A percentile compares a stretch with the other conserved stretches of the same genome.
phyloP scores from a whole-genome alignment of 345 rosid genomes.

The Xanthoceras sorbifolium region DNA sequence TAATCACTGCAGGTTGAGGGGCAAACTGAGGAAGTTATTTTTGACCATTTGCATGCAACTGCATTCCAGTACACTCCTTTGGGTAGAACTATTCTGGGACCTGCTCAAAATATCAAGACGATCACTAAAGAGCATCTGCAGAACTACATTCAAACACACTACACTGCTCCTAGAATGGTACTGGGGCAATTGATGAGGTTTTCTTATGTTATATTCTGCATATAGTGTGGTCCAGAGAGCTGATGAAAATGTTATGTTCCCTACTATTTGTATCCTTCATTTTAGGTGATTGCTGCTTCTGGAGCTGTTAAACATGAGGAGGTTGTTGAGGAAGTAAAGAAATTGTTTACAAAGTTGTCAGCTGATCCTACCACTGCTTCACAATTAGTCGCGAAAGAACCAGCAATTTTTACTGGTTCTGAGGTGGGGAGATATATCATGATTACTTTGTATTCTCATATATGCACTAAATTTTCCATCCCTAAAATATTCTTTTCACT shows the following conservation, averaged over 20 bases:
- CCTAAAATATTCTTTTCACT: not conserved
- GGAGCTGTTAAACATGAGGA: constrained; percentile 99
- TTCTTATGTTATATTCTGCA: not conserved
- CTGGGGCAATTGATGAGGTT: not conserved
- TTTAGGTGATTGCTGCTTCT: constrained; percentile 88
- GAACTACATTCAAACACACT: constrained; percentile 85
- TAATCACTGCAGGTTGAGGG: constrained; percentile 67
- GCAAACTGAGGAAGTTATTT: constrained; percentile 93
- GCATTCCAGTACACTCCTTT: constrained; percentile 93
- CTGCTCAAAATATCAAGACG: constrained; percentile 78
- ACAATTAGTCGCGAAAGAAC: constrained; percentile 82
- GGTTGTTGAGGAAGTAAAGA: constrained; percentile 84
- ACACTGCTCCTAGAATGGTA: constrained; percentile 99
- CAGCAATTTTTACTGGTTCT: constrained; percentile 91
- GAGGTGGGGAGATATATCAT: constrained; percentile 58
- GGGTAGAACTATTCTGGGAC: constrained; percentile 94
- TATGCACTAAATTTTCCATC: constrained; percentile 1
- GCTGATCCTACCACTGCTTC: constrained; percentile 82
- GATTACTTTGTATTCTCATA: not conserved
- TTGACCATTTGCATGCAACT: constrained; percentile 95
- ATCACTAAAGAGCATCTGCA: constrained; percentile 79
- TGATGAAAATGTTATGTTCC: not conserved
- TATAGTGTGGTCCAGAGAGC: not conserved
- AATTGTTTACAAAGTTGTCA: constrained; percentile 77
- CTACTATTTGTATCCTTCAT: constrained; percentile 14